These are phyloP conservation scores for Colletotrichum cordylinicola DNA, from an alignment of 2,329 filamentous ascomycete genomes.

Conservation along the genomic window DNA sequence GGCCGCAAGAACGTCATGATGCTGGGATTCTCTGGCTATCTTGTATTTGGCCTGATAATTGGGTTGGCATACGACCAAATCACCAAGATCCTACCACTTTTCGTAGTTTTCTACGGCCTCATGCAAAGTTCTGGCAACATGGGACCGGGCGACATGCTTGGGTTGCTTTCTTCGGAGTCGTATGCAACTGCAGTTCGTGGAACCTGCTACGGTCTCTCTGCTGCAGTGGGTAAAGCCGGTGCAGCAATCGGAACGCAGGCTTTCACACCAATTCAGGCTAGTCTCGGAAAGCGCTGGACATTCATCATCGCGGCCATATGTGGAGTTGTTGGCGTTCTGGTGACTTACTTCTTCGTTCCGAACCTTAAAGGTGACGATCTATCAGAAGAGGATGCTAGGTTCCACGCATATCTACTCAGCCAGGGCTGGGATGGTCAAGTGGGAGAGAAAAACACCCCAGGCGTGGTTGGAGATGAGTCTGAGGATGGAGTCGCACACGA, in stretches of 20 bases:
- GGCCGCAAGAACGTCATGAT: conserved; percentile 57
- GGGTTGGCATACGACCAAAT: conserved; percentile 53
- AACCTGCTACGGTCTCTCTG: conserved; percentile 55
- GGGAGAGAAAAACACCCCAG: conserved; percentile 30
- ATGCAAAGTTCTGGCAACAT: conserved; percentile 56
- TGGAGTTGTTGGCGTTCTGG: conserved; percentile 50
- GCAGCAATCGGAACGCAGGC: conserved; percentile 57
- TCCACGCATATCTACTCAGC: conserved; percentile 46
- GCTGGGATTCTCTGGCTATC: conserved; percentile 54
- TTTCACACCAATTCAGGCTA: conserved; percentile 50
- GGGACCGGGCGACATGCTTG: conserved; percentile 57
- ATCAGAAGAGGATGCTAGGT: conserved; percentile 45
- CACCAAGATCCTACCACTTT: conserved; percentile 53
- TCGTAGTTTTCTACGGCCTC: conserved; percentile 57
- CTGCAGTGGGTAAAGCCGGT: conserved; percentile 56
- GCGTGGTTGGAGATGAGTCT: background rate
- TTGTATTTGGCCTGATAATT: conserved; percentile 58
- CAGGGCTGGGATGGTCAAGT: conserved; percentile 54
- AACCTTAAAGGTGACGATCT: conserved; percentile 51
- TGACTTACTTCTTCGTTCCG: conserved; percentile 53
- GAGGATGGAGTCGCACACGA: background rate
- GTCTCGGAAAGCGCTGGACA: conserved; percentile 53
- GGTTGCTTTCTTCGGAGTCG: conserved; percentile 54
- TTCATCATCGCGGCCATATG: conserved; percentile 59
- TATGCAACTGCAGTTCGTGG: conserved; percentile 59